Evolutionary conservation across 345 rosid genomes (phyloP), one percentile per base, ranked within the genome.

Genomic region (Camelina neglecta): DNA sequence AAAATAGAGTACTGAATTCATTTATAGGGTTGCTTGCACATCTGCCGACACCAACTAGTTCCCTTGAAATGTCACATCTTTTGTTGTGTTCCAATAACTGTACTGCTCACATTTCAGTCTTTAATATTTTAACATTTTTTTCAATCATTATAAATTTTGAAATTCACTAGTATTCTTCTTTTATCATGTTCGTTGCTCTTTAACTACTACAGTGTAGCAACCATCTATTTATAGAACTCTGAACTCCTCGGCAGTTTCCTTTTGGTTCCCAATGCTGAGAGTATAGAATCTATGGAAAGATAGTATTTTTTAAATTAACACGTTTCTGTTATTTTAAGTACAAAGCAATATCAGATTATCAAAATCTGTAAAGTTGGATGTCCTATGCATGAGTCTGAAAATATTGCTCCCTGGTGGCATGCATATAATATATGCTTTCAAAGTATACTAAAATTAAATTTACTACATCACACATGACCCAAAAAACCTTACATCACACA

Each of bases 31-130:
- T 72, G 78, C 65, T 67, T 67, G 59, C 60, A 73, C 65, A 78
- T 55, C 58, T 73, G 29, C 81, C 81, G 77, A 73, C 81, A 78
- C 60, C 70, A 73, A 63, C 78, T 67, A 67, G 67, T 61, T 79
- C 53, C 81, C 74, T 73, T 67, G 81, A 73, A 67, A 65, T 73
- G 78, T 61, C 81, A 67, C 78, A 73, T 73, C 71, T 55, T 60
- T 67, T 54, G 78, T 73, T 67, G 35, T 60, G 77, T 78, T 72
- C 73, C 68, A 62, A 60, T 60, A 67, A 67, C 42, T 69, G 57
- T 72, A 67, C 78, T 72, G 69, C 65, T 67, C 69, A 67, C 36
- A 24, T 16, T 20, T 61, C 81, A 72, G 65, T 53, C 77, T 66
- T 51, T 29, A 66, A 50, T 58, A 60, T 23, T 54, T 67, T 58